Percentiles rank a stretch among this genome's conserved stretches.
Evolutionary conservation across 495 filamentous ascomycete genomes (phyloP).

Genomic region (Penicillium samsonianum): DNA sequence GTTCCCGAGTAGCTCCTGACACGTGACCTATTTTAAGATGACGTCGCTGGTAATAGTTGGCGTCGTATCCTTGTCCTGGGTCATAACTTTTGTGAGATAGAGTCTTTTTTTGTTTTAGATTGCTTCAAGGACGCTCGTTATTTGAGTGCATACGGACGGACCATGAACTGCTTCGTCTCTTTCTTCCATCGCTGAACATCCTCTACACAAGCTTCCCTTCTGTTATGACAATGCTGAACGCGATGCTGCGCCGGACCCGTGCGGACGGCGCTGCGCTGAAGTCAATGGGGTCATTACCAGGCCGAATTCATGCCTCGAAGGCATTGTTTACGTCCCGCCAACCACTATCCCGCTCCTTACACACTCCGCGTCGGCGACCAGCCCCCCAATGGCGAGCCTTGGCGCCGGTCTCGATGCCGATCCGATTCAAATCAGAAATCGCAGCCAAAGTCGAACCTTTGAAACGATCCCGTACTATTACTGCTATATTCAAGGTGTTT

Average conservation of each 20-base stretch:
- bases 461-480: slow-evolving; percentile 19
- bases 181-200: slow-evolving; percentile 23
- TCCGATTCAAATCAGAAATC: slow-evolving; percentile 36
- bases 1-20: slow-evolving; percentile 10
- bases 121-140: slow-evolving; percentile 5
- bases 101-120: background rate
- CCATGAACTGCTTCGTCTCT: slow-evolving; percentile 18
- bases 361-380: slow-evolving; percentile 28
- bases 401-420: slow-evolving; percentile 18
- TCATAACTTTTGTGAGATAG: background rate
- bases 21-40: slow-evolving; percentile 25
- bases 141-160: slow-evolving; percentile 12
- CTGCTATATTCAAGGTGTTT: slow-evolving; percentile 47
- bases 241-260: slow-evolving; percentile 41
- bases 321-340: slow-evolving; percentile 11
- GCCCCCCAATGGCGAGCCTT: slow-evolving; percentile 31
- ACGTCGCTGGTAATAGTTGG: slow-evolving; percentile 16
- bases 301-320: slow-evolving; percentile 25
- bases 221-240: slow-evolving; percentile 36
- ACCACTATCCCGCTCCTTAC: slow-evolving; percentile 25
- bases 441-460: slow-evolving; percentile 13
- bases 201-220: slow-evolving; percentile 13
- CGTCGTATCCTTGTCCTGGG: slow-evolving; percentile 1
- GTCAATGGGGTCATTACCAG: slow-evolving; percentile 33
- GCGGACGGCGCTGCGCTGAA: slow-evolving; percentile 34